phyloP scores from a whole-genome alignment of 1,284 basidiomycete genomes.

The Trichosporon coremiiforme region DNA sequence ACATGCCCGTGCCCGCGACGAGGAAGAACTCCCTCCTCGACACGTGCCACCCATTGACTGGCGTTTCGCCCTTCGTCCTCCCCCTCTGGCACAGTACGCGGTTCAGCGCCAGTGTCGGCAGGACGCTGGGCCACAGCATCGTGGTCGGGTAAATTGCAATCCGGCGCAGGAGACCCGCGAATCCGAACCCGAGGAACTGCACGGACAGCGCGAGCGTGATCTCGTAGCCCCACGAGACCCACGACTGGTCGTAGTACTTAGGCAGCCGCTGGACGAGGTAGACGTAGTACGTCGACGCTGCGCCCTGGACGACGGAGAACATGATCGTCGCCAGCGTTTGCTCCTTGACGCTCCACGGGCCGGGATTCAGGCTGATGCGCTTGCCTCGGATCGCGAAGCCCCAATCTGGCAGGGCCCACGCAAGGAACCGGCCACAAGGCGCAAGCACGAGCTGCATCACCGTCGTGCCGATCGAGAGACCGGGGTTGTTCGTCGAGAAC shows the following conservation, averaged over 20 bases:
- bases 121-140: slow-evolving; percentile 23
- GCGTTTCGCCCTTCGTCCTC: neutral
- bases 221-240: slow-evolving; percentile 21
- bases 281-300: slow-evolving; percentile 11
- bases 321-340: slow-evolving; percentile 28
- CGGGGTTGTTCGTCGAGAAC: slow-evolving; percentile 24
- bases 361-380: slow-evolving; percentile 34
- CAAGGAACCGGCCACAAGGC: slow-evolving; percentile 8
- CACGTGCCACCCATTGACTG: slow-evolving; percentile 3
- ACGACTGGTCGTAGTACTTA: slow-evolving; percentile 13
- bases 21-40: slow-evolving; percentile 6
- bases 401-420: slow-evolving; percentile 24
- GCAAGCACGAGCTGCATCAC: slow-evolving; percentile 25
- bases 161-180: slow-evolving; percentile 19
- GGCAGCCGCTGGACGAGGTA: slow-evolving; percentile 22
- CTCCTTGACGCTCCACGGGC: slow-evolving; percentile 39
- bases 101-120: slow-evolving; percentile 25
- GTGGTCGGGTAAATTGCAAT: slow-evolving; percentile 20
- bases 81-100: slow-evolving; percentile 1
- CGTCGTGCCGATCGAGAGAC: slow-evolving; percentile 18
- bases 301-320: slow-evolving; percentile 13
- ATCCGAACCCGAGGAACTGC: slow-evolving; percentile 24
- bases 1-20: slow-evolving; percentile 14
- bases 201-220: slow-evolving; percentile 20
- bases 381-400: slow-evolving; percentile 27